Conservation (phyloP, 2,329 filamentous ascomycete genomes). For the Ophiosphaerella narmari region DNA sequence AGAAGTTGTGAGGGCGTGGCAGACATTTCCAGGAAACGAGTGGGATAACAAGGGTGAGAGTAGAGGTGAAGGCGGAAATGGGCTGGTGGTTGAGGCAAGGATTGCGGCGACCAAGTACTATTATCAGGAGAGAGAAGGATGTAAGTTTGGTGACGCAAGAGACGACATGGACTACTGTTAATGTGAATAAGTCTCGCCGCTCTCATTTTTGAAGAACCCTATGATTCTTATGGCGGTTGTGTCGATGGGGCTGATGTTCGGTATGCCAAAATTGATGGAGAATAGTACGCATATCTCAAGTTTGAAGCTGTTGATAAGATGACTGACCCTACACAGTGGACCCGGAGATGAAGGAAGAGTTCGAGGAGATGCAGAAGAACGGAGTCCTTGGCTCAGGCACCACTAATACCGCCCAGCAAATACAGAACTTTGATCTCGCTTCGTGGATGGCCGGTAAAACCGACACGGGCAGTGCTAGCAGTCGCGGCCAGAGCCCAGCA, state of each 20-base stretch:
- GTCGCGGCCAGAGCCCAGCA: conserved; percentile 36
- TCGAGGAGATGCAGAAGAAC: conserved; percentile 84
- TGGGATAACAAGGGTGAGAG: conserved; percentile 84
- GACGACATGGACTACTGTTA: conserved; percentile 11
- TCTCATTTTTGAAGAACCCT: conserved; percentile 86
- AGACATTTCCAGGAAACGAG: conserved; percentile 86
- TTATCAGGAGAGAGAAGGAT: conserved; percentile 75
- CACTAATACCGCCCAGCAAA: conserved; percentile 52
- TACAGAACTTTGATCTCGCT: conserved; percentile 70
- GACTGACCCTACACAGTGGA: conserved; percentile 72
- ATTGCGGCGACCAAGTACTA: conserved; percentile 70
- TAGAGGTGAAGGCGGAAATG: conserved; percentile 51
- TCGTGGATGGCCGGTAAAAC: conserved; percentile 68
- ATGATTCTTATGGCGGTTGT: conserved; percentile 94
- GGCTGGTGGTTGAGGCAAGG: conserved; percentile 63
- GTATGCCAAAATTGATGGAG: conserved; percentile 93
- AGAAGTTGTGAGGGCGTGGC: conserved; percentile 69
- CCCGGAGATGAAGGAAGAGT: conserved; percentile 91
- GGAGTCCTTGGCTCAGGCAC: conserved; percentile 60
- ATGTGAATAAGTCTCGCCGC: conserved; percentile 66
- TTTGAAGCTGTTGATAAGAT: background rate
- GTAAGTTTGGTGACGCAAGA: conserved; percentile 57
- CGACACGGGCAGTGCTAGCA: conserved; percentile 22
- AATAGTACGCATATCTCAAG: conserved; percentile 67
- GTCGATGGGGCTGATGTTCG: conserved; percentile 81